These are phyloP conservation scores for Triglochin maritima DNA, from an alignment of 106 monocot genomes.

Conservation along the genomic window DNA sequence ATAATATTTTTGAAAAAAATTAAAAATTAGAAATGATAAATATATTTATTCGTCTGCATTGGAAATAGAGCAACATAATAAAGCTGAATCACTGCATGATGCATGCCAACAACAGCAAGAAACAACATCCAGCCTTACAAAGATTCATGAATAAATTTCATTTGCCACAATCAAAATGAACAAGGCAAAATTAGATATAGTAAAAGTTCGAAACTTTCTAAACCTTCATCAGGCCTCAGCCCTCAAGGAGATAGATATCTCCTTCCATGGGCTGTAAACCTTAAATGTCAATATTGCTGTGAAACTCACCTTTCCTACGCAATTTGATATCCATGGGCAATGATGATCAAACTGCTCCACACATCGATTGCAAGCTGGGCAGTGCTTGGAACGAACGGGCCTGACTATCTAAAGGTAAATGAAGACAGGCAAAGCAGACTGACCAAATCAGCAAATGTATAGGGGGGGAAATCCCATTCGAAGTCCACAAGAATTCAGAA, in stretches of 20 bases:
- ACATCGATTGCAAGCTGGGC: conserved; percentile 78
- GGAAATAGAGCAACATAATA: background rate
- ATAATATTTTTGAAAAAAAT: background rate
- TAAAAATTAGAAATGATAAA: background rate
- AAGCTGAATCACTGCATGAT: background rate
- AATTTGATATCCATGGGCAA: conserved; percentile 96
- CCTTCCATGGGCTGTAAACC: background rate
- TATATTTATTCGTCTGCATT: background rate
- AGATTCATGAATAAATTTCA: too few species aligned
- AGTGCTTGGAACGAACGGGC: conserved; percentile 85
- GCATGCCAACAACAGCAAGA: too few species aligned
- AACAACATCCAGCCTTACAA: too few species aligned
- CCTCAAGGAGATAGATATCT: background rate
- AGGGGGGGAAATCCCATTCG: background rate
- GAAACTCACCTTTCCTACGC: conserved; percentile 82
- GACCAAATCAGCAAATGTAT: background rate
- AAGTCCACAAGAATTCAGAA: background rate
- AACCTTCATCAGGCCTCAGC: background rate
- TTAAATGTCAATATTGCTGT: background rate
- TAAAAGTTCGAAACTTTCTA: background rate
- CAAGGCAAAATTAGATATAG: background rate
- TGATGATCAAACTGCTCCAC: conserved; percentile 98
- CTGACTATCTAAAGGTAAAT: conserved; percentile 63
- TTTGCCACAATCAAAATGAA: too few species aligned
- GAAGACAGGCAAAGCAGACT: too few species aligned